A percentile compares a stretch with the other conserved stretches of the same genome.
These are phyloP conservation scores for Chaetomium cochliodes DNA, from an alignment of 495 filamentous ascomycete species.

Conservation along the genomic window DNA sequence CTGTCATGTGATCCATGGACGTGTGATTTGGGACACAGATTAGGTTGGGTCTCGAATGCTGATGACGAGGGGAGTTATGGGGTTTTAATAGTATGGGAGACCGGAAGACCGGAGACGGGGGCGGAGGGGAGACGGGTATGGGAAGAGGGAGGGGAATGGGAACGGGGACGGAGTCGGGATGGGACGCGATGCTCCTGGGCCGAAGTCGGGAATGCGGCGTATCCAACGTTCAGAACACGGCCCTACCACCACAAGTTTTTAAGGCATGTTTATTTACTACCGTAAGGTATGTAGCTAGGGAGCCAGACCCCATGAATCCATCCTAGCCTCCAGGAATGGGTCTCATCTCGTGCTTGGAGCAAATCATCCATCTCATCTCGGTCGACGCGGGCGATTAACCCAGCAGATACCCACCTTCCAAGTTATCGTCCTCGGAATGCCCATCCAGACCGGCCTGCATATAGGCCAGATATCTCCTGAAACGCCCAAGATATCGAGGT, in stretches of 20 bases:
- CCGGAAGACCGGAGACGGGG: too few species aligned
- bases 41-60: neutral
- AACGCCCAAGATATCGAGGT: slow-evolving; percentile 4
- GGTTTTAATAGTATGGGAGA: too few species aligned
- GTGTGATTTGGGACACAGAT: too few species aligned
- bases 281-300: neutral
- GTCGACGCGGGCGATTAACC: neutral
- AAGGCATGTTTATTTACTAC: slow-evolving; percentile 1
- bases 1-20: neutral
- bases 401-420: neutral
- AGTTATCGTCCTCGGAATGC: neutral
- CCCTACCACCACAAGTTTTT: neutral
- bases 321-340: neutral
- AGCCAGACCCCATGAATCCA: neutral
- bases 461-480: neutral
- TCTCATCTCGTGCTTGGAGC: neutral
- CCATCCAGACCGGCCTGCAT: slow-evolving; percentile 9
- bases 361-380: slow-evolving; percentile 1
- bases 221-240: neutral
- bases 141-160: too few species aligned
- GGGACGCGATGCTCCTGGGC: too few species aligned
- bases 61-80: too few species aligned
- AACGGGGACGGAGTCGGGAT: too few species aligned
- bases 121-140: too few species aligned
- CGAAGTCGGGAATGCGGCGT: too few species aligned